phyloP scores from a whole-genome alignment of 306 rosid genomes.

The Prunus dulcis region DNA sequence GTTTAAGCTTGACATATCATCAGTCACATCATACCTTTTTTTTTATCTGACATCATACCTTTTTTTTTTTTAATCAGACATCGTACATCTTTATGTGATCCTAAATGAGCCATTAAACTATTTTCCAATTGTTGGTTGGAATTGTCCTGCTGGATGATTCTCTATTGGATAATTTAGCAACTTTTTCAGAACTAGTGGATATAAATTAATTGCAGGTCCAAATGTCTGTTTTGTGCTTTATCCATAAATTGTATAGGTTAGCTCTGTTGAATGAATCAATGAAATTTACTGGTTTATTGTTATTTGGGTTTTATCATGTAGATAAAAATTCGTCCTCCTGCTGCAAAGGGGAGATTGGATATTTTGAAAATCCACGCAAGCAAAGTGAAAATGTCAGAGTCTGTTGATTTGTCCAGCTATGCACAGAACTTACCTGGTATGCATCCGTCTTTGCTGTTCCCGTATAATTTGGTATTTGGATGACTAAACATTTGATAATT shows the following conservation, averaged over 20 bases:
- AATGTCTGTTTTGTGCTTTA: slow-evolving; percentile 19
- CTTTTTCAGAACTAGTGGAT: not conserved
- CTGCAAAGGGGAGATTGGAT: slow-evolving; percentile 79
- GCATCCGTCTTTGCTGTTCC: slow-evolving; percentile 10
- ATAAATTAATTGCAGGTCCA: not conserved
- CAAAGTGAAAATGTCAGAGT: slow-evolving; percentile 90
- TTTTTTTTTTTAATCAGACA: not conserved
- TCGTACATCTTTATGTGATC: not conserved
- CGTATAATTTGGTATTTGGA: slow-evolving; percentile 15
- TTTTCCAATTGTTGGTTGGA: not conserved
- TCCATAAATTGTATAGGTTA: slow-evolving; percentile 17
- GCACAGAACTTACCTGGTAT: slow-evolving; percentile 92
- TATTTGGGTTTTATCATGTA: slow-evolving; percentile 38
- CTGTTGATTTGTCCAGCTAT: slow-evolving; percentile 82
- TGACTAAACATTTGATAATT: slow-evolving; percentile 29
- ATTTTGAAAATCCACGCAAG: slow-evolving; percentile 88
- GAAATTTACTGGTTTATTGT: slow-evolving; percentile 5
- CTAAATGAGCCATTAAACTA: not conserved
- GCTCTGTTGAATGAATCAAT: not conserved
- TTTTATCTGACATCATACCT: not conserved
- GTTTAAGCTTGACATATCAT: slow-evolving; percentile 9
- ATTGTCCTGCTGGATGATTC: not conserved
- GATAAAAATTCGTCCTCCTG: slow-evolving; percentile 88
- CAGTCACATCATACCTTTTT: not conserved
- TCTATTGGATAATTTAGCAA: not conserved